Evolutionary conservation across 495 filamentous ascomycete genomes (phyloP), one percentile per base, ranked within the genome.

Genomic region (Trypethelium eluteriae): DNA sequence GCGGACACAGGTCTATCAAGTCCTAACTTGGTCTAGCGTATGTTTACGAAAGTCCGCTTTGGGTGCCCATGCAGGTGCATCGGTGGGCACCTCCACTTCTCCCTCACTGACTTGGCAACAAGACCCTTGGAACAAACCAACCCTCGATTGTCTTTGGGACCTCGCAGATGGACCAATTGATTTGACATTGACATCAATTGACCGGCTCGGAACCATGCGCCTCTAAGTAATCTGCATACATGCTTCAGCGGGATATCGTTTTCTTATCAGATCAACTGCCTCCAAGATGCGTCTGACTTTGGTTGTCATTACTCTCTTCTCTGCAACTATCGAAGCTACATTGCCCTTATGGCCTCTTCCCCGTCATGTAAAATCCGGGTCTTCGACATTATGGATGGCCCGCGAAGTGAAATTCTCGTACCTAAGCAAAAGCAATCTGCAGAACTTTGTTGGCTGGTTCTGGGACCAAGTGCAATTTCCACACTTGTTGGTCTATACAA

Each of bases 371-470:
- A 5, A 59, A 36, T 59, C 53, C 4, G 53, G 53, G 10, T 7
- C 5, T 14, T 35, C 32, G 53, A 59, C 53, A 5, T 36, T 59
- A 36, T 59, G 53, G 53, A 59, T 59, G 53, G 36, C 3, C 6
- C 53, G 6, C 10, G 32, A 36, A 1, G 53, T 59, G 53, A 59
- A 34, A 6, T 59, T 59, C 18, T 59, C 53, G 5, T 59, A 59
- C 53, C 36, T 32, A 59, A 59, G 36, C 18, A 18, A 59, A 35
- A 18, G n/a, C 14, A 59, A 36, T 59, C 32, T 59, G 32, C 53
- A 59, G 53, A 59, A 59, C 14, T 59, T 59, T 36, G n/a, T 59
- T 36, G 53, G 53, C 32, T 59, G 53, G 53, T 7, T 59, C 18
- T 59, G 53, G 53, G 53, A 59, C 32, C 10, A 7, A 10, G 53